Percentiles rank a stretch among this genome's conserved stretches.
Evolutionary conservation across 768 basidiomycete species (phyloP).

Genomic region (Suillus sp.): DNA sequence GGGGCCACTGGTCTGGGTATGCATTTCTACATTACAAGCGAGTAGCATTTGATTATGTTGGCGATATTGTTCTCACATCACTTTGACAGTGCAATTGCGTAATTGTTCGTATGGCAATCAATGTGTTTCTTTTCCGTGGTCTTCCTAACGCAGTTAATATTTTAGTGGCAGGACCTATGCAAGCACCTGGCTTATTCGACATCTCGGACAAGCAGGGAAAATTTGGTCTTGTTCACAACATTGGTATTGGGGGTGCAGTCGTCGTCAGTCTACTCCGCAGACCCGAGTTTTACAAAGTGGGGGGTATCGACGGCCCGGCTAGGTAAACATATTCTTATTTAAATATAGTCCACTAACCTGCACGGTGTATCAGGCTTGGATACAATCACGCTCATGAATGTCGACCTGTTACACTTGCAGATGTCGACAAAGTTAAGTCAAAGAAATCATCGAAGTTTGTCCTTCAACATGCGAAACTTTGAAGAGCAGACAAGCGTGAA

Average conservation of each 20-base stretch:
- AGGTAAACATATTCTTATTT: conserved; percentile 42
- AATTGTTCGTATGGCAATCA: conserved; percentile 45
- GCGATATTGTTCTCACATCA: conserved; percentile 9
- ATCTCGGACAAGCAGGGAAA: conserved; percentile 67
- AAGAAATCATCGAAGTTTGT: conserved; percentile 54
- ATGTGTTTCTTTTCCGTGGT: conserved; percentile 15
- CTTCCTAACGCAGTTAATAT: not conserved
- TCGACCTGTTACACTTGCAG: conserved; percentile 57
- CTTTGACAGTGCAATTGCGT: conserved; percentile 66
- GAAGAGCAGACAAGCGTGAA: conserved; percentile 12
- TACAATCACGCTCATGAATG: conserved; percentile 80
- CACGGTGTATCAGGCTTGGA: conserved; percentile 55
- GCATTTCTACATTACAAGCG: conserved; percentile 86
- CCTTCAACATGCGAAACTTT: conserved; percentile 44
- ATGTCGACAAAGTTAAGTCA: conserved; percentile 79
- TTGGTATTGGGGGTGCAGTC: conserved; percentile 80
- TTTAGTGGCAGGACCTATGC: conserved; percentile 83
- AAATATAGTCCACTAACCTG: conserved; percentile 4
- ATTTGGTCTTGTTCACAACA: conserved; percentile 80
- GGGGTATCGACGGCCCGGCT: conserved; percentile 66
- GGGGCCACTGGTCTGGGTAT: conserved; percentile 83
- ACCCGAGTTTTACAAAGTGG: conserved; percentile 72
- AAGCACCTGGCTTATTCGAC: conserved; percentile 70
- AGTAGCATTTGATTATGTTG: conserved; percentile 23
- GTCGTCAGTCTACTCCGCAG: conserved; percentile 76